Base-by-base conservation (phyloP, 1,139 yeast species). In the Zygosaccharomyces sapae region DNA sequence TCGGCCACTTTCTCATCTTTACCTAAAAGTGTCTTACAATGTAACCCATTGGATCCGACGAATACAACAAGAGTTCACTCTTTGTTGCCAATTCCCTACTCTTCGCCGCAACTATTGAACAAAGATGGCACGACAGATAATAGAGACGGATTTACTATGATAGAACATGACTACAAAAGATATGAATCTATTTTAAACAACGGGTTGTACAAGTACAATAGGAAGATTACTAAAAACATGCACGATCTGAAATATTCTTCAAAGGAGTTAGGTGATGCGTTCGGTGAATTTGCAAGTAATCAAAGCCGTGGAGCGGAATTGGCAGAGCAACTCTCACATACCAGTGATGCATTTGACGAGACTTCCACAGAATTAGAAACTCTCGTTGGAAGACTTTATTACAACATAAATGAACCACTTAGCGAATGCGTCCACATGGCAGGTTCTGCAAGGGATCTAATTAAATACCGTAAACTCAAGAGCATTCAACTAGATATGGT, bases 341-440 rank as follows among this genome's bases (percentile, higher is more conserved):
- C 87, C 10, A 96, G 97, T 3, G 88, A 84, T 60, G 82, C 86
- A 0, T 82, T 85, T 58, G 96, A 88, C 61, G 76, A 86, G 38
- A 80, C 82, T 30, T 82, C 80, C 49, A 72, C 83, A 37, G 75
- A 86, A 9, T 74, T 88, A 34, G 86, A 83, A 52, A 73, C 80
- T 4, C 71, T 90, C 20, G 81, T 84, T 10, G 77, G 80, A 35
- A 79, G 80, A 40, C 70, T 90, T 40, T 82, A 86, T 52, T 78
- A 87, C 6, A 79, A 81, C 46, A 83, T 88, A 56, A 77, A 87
- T 35, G 97, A 90, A 61, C 95, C 95, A 4, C 70, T 90, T 30
- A 82, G 86, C 5, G 97, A 90, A 61, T 79, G 86, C 13, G 89
- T 85, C 10, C 88, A 86, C 58, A 81, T 84, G 66, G 80, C 94